Conservation (phyloP, 495 filamentous ascomycete species). For the Durotheca rogersii region DNA sequence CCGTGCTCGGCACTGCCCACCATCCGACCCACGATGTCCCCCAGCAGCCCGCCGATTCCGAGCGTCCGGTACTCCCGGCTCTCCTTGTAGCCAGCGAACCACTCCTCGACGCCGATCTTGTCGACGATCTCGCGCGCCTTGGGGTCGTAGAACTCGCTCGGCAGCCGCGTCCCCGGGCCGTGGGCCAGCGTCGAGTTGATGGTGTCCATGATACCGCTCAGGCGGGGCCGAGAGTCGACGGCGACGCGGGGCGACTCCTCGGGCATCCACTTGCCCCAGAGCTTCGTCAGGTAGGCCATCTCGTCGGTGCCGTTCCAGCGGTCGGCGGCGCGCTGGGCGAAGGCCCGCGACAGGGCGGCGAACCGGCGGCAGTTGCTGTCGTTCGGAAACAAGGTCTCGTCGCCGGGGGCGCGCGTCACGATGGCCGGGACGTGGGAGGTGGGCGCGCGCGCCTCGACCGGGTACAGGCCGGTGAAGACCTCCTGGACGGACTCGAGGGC, state of each 20-base stretch:
- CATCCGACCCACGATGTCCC: conserved; percentile 85
- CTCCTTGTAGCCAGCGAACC: conserved; percentile 86
- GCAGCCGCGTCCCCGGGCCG: conserved; percentile 73
- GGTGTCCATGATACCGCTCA: conserved; percentile 92
- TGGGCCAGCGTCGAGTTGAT: conserved; percentile 87
- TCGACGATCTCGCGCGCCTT: conserved; percentile 71
- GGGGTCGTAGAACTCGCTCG: conserved; percentile 82
- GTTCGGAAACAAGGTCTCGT: conserved; percentile 94
- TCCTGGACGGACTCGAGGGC: conserved; percentile 89
- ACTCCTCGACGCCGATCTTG: conserved; percentile 82
- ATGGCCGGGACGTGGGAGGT: conserved; percentile 71
- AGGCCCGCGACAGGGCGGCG: conserved; percentile 72
- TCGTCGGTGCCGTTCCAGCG: conserved; percentile 81
- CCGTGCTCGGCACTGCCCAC: conserved; percentile 63
- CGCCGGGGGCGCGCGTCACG: conserved; percentile 65
- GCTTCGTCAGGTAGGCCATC: conserved; percentile 77
- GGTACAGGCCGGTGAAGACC: conserved; percentile 87
- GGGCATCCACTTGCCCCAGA: conserved; percentile 84
- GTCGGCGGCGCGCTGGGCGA: conserved; percentile 76
- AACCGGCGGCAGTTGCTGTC: conserved; percentile 83
- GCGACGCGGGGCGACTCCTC: conserved; percentile 63
- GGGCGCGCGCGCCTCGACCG: conserved; percentile 59
- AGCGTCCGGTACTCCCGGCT: conserved; percentile 80
- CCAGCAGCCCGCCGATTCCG: conserved; percentile 81
- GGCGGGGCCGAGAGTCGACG: conserved; percentile 78